phyloP scores from a whole-genome alignment of 768 basidiomycete genomes.

The Leucogyrophana mollusca region DNA sequence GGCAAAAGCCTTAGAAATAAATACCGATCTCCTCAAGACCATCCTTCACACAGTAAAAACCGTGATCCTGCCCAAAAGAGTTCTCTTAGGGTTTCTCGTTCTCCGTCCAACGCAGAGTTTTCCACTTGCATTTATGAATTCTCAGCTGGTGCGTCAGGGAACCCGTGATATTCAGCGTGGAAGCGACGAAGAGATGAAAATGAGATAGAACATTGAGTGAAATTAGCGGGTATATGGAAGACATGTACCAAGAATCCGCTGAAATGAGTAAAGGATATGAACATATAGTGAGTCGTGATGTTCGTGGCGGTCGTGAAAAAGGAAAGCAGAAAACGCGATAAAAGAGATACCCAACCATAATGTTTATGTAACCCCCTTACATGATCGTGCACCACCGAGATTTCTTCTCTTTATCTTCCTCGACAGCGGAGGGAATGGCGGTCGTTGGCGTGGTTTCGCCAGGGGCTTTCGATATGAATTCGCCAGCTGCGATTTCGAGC shows the following conservation, averaged over 20 bases:
- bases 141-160: no score
- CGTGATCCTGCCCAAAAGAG: no score
- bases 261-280: constrained; percentile 4
- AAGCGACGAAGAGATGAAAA: no score
- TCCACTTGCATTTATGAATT: no score
- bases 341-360: not conserved
- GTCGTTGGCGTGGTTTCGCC: constrained; percentile 4
- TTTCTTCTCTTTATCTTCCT: constrained; percentile 13
- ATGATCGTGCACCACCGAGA: constrained; percentile 16
- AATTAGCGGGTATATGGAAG: constrained; percentile 6
- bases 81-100: no score
- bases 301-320: not conserved
- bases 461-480: constrained; percentile 30
- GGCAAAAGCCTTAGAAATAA: constrained; percentile 12
- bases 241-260: not conserved
- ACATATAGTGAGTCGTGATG: constrained; percentile 5
- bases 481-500: constrained; percentile 49
- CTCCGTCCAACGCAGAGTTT: no score
- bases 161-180: no score
- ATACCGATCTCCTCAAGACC: no score
- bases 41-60: no score
- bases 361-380: constrained; percentile 5
- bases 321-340: not conserved
- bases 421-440: constrained; percentile 8
- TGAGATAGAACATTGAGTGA: no score